Evolutionary conservation across 2,329 filamentous ascomycete genomes (phyloP), one percentile per base, ranked within the genome.

Genomic region (Ilyonectria mors-panacis): DNA sequence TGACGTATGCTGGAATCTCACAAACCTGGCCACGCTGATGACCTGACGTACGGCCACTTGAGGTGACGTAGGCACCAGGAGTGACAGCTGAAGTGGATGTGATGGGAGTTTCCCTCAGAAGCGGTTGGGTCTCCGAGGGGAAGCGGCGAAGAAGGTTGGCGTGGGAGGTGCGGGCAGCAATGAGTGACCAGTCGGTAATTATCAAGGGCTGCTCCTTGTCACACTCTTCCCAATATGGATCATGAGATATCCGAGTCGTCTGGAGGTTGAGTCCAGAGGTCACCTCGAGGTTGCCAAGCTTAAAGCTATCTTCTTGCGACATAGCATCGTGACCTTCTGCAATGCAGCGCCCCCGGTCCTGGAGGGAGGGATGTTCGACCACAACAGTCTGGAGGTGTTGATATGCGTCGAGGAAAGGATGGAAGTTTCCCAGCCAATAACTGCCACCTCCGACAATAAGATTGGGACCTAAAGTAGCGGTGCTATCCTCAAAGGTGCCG

Each of bases 361-460:
- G 71, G 1, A 78, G 79, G 0, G 83, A 84, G 0, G 83, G 83
- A 39, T 85, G 83, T 61, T 84, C 79, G 7, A 84, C 72, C 4
- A 69, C 55, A 26, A 82, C 76, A 7, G 70, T 64, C 1, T 69
- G 66, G 1, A 74, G 69, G 12, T 73, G 69, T 23, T 76, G 77
- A 37, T 76, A 80, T 1, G 78, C 79, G 9, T 83, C 79, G 6
- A 81, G 62, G 63, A 85, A 85, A 4, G 83, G 83, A 63, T 85
- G 83, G 33, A 83, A 84, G 68, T 81, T 84, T 19, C 79, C 81
- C 2, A 85, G 73, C 83, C 83, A 85, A 63, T 79, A 84, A 59
- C 65, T 79, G 0, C 74, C 79, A 5, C 79, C 81, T 4, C 77
- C 79, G 1, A 84, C 72, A 10, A 74, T 73, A 6, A 85, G 61